These are phyloP conservation scores for Coccinonectria pachysandricola DNA, from an alignment of 2,329 filamentous ascomycete species.

Conservation along the genomic window DNA sequence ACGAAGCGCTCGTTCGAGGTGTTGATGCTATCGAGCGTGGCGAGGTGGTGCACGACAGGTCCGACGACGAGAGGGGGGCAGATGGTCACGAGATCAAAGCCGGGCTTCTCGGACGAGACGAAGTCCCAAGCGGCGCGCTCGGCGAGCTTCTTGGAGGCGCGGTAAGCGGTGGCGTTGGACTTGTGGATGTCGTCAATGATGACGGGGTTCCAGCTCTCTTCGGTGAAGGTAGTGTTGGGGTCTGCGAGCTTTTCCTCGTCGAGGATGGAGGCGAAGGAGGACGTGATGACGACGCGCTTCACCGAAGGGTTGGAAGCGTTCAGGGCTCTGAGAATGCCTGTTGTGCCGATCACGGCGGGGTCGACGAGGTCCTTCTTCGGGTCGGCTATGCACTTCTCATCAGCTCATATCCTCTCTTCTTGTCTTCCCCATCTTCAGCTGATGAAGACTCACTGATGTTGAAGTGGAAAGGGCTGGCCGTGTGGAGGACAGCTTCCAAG, in stretches of 20 bases:
- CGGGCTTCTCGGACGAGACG: constrained; percentile 22
- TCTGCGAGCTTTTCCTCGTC: constrained; percentile 36
- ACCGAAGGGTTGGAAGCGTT: constrained; percentile 15
- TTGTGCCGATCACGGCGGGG: constrained; percentile 36
- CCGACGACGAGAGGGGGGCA: constrained; percentile 37
- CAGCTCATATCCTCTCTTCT: no score
- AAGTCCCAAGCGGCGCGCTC: constrained; percentile 26
- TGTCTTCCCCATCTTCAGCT: no score
- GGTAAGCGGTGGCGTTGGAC: constrained; percentile 30
- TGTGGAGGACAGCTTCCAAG: constrained; percentile 48
- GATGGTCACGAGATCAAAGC: constrained; percentile 33
- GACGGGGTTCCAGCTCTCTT: constrained; percentile 47
- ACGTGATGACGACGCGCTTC: constrained; percentile 43
- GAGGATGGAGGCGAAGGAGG: constrained; percentile 57
- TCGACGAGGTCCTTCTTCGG: constrained; percentile 33
- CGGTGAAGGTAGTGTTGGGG: constrained; percentile 42
- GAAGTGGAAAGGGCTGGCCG: constrained; percentile 50
- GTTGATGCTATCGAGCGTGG: constrained; percentile 26
- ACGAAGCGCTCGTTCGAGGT: constrained; percentile 30
- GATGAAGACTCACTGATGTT: constrained; percentile 28
- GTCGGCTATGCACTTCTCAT: no score
- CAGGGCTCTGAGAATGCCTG: constrained; percentile 29
- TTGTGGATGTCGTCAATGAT: constrained; percentile 31
- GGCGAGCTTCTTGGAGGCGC: constrained; percentile 25
- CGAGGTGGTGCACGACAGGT: constrained; percentile 30